Evolutionary conservation across 257 asterid species (phyloP).

Genomic region (Jaltomata sinuosa): DNA sequence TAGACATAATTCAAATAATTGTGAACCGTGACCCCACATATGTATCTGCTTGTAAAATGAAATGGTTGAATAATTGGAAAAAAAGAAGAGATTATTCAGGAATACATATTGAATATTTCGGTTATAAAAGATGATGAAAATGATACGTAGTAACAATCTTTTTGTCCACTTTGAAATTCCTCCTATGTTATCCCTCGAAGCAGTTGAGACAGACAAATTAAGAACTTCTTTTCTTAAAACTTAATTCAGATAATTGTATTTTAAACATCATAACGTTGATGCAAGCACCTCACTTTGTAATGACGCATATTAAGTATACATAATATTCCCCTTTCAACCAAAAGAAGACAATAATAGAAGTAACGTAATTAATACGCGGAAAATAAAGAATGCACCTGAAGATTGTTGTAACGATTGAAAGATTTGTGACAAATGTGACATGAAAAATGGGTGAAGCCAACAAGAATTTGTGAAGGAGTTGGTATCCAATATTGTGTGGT

Average conservation of each 20-base stretch:
- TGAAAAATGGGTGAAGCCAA: conserved; percentile 64
- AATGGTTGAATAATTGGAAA: too few relatives aligned
- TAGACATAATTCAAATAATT: too few relatives aligned
- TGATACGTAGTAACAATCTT: neutral
- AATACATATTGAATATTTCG: too few relatives aligned
- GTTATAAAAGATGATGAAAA: neutral
- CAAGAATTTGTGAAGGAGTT: conserved; percentile 48
- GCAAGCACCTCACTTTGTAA: neutral
- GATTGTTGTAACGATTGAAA: conserved; percentile 77
- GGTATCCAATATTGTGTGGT: conserved; percentile 53
- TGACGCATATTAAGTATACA: neutral
- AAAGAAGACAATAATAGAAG: neutral
- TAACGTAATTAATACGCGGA: neutral
- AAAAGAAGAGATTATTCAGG: too few relatives aligned
- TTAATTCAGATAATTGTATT: too few relatives aligned
- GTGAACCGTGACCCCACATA: too few relatives aligned
- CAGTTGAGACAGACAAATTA: neutral
- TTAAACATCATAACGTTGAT: neutral
- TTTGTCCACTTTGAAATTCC: neutral
- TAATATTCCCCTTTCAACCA: neutral
- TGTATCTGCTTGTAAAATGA: too few relatives aligned
- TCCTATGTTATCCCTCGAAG: neutral
- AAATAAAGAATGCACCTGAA: conserved; percentile 34
- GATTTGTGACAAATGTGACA: conserved; percentile 66
- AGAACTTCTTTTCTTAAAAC: neutral